Base-by-base conservation (phyloP, 2,329 filamentous ascomycete species). In the Ophiocordyceps unilateralis region DNA sequence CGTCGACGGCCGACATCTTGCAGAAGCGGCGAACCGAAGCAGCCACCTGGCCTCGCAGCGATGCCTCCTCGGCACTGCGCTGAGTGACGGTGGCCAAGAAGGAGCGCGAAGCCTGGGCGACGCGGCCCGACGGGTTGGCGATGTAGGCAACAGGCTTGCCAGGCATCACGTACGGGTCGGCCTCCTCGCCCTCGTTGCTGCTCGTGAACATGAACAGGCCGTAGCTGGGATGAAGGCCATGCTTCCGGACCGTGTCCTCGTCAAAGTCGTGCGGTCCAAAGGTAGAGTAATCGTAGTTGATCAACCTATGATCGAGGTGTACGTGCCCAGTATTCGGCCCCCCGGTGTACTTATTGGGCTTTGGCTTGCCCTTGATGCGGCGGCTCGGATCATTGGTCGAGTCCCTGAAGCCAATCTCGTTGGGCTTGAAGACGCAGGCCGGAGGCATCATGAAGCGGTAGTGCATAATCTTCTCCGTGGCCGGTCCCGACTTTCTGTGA, bases 391-490 rank as follows among this genome's bases (percentile, higher is more conserved):
- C 70, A 46, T 77, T 77, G 46, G 66, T 66, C 4, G 70, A 73
- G 50, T 77, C 74, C 20, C 70, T 66, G 54, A 74, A 77, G 14
- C 74, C 74, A 46, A 78, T 77, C 51, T 77, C 72, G 45, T 67
- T 60, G 9, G 68, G 58, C 32, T 70, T 62, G 44, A 66, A 76
- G 42, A 64, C 58, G 47, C 69, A 70, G 0, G 64, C 48, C 7
- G 59, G 59, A 11, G 71, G 71, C 5, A 54, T 54, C 38, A 74
- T 58, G 51, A 76, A 65, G 44, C 76, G 66, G 22, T 69, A 72
- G 50, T 72, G 63, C 46, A 58, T 59, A 61, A 26, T 63, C 61
- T 38, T 60, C 45, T 59, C 34, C 58, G 62, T 41, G 72, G 64
- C 11, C 32, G 32, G 32, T n/a, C 32, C 32, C 32, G 32, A 17